These are phyloP conservation scores for Phylloporus rhodoxanthus DNA, from an alignment of 768 basidiomycete genomes.

Conservation along the genomic window DNA sequence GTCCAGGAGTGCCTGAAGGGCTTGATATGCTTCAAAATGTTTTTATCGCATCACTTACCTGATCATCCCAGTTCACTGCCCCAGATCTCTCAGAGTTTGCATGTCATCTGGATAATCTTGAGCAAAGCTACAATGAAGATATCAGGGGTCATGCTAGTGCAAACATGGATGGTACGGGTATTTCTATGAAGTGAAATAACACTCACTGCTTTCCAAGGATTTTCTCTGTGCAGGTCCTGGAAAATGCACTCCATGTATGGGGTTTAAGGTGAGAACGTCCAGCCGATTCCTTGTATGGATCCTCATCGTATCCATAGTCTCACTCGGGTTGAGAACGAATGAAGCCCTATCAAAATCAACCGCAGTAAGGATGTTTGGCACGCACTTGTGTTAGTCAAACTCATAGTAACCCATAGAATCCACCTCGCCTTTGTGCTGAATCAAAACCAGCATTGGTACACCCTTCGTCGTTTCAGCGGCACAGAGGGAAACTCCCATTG, in stretches of 20 bases:
- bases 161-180: constrained; percentile 93
- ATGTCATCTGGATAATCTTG: constrained; percentile 58
- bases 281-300: background rate
- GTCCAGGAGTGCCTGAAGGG: no score
- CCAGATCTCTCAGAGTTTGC: constrained; percentile 77
- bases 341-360: constrained; percentile 65
- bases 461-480: constrained; percentile 74
- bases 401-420: constrained; percentile 39
- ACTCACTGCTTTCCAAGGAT: constrained; percentile 44
- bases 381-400: constrained; percentile 1
- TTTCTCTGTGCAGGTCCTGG: constrained; percentile 93
- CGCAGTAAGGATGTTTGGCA: constrained; percentile 53
- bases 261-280: constrained; percentile 55
- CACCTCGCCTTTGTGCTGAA: constrained; percentile 89
- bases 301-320: constrained; percentile 38
- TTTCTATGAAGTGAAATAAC: background rate
- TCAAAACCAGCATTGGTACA: constrained; percentile 84
- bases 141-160: constrained; percentile 45
- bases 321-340: constrained; percentile 71
- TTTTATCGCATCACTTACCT: constrained; percentile 8
- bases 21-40: background rate
- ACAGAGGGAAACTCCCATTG: constrained; percentile 56
- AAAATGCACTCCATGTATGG: constrained; percentile 80
- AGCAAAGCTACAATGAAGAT: constrained; percentile 50
- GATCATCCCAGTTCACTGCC: constrained; percentile 56